Evolutionary conservation across 164 flowering plant species (phyloP).

Genomic region (Chimonanthus salicifolius): DNA sequence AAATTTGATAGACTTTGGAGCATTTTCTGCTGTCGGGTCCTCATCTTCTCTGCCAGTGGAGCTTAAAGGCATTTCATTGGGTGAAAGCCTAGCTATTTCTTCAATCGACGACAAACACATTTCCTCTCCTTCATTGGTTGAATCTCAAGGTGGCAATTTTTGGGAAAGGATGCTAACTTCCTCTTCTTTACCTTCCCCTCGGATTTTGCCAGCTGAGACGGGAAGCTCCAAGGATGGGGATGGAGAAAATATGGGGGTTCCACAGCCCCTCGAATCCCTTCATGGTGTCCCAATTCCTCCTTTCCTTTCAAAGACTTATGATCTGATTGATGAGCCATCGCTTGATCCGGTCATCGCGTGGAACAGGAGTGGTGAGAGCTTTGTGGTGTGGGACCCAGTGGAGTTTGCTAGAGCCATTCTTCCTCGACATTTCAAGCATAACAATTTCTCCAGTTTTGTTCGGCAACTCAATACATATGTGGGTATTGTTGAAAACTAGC

Average conservation of each 20-base stretch:
- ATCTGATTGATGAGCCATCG: slow-evolving; percentile 57
- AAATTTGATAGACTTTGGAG: neutral
- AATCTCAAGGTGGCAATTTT: neutral
- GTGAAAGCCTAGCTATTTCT: neutral
- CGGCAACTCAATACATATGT: slow-evolving; percentile 96
- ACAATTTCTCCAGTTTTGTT: slow-evolving; percentile 93
- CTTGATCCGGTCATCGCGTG: slow-evolving; percentile 65
- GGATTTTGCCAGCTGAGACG: neutral
- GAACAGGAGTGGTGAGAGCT: slow-evolving; percentile 61
- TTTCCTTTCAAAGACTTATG: slow-evolving; percentile 73
- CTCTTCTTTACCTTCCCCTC: neutral
- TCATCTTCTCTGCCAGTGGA: slow-evolving; percentile 5
- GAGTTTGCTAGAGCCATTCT: slow-evolving; percentile 59
- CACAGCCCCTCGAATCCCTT: slow-evolving; percentile 56
- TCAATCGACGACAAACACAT: neutral
- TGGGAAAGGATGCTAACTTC: neutral
- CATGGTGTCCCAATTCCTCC: slow-evolving; percentile 60
- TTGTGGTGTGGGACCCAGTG: slow-evolving; percentile 81
- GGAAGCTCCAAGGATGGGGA: slow-evolving; percentile 6
- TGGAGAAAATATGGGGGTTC: slow-evolving; percentile 22
- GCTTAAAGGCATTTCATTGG: neutral
- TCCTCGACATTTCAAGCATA: slow-evolving; percentile 91
- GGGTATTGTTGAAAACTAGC: slow-evolving; percentile 42
- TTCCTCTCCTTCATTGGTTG: neutral
- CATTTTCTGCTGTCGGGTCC: neutral